Percentiles rank a stretch among this genome's conserved stretches.
Conservation (phyloP, 2,329 filamentous ascomycete genomes). For the Sporothrix globosa region DNA sequence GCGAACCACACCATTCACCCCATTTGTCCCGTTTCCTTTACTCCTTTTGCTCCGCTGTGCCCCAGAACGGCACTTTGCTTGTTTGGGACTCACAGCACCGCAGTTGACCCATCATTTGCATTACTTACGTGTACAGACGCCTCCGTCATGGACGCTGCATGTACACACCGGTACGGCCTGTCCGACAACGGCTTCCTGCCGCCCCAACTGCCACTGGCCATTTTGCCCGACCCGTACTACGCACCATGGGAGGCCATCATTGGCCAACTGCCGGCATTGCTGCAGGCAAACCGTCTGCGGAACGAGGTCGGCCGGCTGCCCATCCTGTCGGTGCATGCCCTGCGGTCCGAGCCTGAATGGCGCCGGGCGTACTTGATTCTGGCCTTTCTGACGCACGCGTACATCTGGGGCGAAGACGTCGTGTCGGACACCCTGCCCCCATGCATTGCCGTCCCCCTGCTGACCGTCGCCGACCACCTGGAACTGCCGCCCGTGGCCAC, state of each 20-base stretch:
- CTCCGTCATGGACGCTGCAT: constrained; percentile 14
- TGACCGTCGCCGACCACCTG: constrained; percentile 70
- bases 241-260: constrained; percentile 75
- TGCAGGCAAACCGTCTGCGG: constrained; percentile 67
- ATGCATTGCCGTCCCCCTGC: constrained; percentile 74
- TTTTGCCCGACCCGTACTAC: constrained; percentile 73
- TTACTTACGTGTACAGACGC: neutral
- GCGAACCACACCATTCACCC: no score
- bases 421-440: constrained; percentile 55
- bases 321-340: constrained; percentile 65
- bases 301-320: constrained; percentile 67
- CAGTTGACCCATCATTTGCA: no score
- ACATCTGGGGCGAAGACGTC: constrained; percentile 80
- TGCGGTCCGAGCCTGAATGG: constrained; percentile 73
- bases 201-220: constrained; percentile 64
- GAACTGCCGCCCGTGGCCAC: constrained; percentile 88
- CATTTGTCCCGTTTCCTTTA: neutral
- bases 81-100: neutral
- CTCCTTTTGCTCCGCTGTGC: neutral
- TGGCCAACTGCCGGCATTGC: constrained; percentile 66
- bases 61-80: neutral
- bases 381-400: constrained; percentile 78
- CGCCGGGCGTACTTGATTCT: constrained; percentile 78
- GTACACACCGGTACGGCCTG: constrained; percentile 40
- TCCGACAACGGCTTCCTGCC: constrained; percentile 76